phyloP scores from a whole-genome alignment of 345 rosid species.

The Pistacia integerrima region DNA sequence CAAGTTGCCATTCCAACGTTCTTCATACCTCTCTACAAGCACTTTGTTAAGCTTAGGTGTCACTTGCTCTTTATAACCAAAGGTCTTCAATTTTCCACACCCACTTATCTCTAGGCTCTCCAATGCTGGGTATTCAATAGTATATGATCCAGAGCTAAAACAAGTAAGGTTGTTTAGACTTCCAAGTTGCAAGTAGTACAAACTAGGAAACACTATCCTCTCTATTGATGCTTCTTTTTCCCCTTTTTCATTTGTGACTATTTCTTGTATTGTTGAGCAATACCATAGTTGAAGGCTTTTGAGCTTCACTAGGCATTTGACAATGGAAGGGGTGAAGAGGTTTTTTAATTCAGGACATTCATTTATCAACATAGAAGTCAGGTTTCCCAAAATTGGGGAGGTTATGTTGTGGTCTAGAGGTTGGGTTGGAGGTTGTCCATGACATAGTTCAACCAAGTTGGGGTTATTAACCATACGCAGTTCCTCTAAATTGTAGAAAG shows the following conservation, averaged over 20 bases:
- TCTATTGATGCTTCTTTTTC: neutral
- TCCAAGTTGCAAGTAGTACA: neutral
- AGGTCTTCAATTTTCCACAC: neutral
- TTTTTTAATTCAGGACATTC: neutral
- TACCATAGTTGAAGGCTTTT: neutral
- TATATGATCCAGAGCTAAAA: neutral
- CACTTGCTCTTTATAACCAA: neutral
- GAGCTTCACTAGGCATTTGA: neutral
- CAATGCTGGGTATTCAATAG: neutral
- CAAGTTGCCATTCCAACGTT: too few species aligned
- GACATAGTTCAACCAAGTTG: neutral
- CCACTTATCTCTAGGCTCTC: neutral
- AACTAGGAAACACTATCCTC: neutral
- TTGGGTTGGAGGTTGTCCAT: neutral
- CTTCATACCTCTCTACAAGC: too few species aligned
- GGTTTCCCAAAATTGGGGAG: neutral
- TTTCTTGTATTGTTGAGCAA: neutral
- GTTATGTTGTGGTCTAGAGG: neutral
- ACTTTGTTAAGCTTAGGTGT: neutral
- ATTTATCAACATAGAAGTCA: neutral
- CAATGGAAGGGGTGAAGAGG: neutral
- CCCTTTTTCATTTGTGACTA: neutral
- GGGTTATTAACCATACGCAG: neutral
- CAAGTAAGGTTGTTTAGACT: neutral
- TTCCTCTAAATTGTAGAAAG: neutral